phyloP scores from a whole-genome alignment of 2,329 filamentous ascomycete genomes.

The Myriangium duriaei region DNA sequence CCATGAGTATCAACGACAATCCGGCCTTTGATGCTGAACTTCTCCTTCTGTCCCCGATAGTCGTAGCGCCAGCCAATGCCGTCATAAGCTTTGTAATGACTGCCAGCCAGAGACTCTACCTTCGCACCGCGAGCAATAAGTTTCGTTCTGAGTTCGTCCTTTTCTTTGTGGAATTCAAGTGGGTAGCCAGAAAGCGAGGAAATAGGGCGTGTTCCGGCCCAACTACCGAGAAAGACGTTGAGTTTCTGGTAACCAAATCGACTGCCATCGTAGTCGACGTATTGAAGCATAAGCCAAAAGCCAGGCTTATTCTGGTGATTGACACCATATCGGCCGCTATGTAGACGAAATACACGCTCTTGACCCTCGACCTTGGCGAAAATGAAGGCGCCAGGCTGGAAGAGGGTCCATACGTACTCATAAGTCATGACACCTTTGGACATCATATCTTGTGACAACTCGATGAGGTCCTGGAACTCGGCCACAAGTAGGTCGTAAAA shows the following conservation, averaged over 20 bases:
- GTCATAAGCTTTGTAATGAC: constrained; percentile 39
- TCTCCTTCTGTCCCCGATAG: constrained; percentile 22
- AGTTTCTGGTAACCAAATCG: constrained; percentile 25
- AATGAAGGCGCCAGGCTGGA: constrained; percentile 22
- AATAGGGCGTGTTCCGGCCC: constrained; percentile 28
- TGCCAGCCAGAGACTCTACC: constrained; percentile 35
- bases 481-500: constrained; percentile 26
- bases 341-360: constrained; percentile 25
- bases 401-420: constrained; percentile 24
- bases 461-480: constrained; percentile 31
- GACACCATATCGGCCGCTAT: constrained; percentile 18
- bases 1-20: constrained; percentile 42
- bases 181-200: constrained; percentile 31
- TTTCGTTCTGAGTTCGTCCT: constrained; percentile 25
- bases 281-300: constrained; percentile 23
- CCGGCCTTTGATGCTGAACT: constrained; percentile 34
- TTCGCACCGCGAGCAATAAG: constrained; percentile 35
- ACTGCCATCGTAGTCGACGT: constrained; percentile 26
- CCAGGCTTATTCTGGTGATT: constrained; percentile 25
- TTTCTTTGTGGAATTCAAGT: constrained; percentile 31
- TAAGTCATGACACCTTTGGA: constrained; percentile 24
- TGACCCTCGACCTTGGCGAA: constrained; percentile 26
- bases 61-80: constrained; percentile 31
- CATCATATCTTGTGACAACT: constrained; percentile 27
- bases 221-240: constrained; percentile 20